Conservation (phyloP, 805 yeast genomes). For the Candida ficus region DNA sequence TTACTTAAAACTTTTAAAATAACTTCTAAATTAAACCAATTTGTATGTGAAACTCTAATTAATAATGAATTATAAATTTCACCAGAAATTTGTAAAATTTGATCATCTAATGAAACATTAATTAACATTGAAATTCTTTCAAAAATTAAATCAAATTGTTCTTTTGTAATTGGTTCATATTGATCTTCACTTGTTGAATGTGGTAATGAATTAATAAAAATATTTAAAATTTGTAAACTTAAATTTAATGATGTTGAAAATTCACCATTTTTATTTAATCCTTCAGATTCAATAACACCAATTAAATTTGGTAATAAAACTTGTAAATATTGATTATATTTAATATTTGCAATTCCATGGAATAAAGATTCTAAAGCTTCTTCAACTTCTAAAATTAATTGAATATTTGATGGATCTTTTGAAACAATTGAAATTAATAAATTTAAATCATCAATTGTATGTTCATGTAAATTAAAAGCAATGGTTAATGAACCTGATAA, state of each 20-base stretch:
- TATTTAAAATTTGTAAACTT: constrained; percentile 48
- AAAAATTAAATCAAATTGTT: constrained; percentile 34
- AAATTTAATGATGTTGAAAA: constrained; percentile 59
- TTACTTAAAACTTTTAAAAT: constrained; percentile 63
- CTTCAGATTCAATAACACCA: constrained; percentile 28
- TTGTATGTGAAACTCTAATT: constrained; percentile 26
- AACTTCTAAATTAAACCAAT: constrained; percentile 19
- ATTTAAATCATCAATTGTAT: constrained; percentile 34
- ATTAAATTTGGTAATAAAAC: constrained; percentile 48
- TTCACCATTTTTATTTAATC: constrained; percentile 27
- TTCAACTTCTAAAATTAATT: constrained; percentile 57
- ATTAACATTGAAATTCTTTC: constrained; percentile 33
- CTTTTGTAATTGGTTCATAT: background rate
- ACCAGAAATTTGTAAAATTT: constrained; percentile 70
- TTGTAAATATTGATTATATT: constrained; percentile 44
- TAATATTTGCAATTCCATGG: constrained; percentile 36
- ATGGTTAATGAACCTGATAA: constrained; percentile 65
- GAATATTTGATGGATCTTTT: constrained; percentile 71
- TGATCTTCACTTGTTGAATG: constrained; percentile 30
- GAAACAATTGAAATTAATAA: constrained; percentile 61
- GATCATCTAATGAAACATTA: constrained; percentile 57
- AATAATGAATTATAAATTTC: constrained; percentile 65
- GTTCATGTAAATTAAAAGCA: constrained; percentile 44
- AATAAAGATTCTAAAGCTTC: constrained; percentile 65
- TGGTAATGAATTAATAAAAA: constrained; percentile 35